Conservation (phyloP, 2,329 filamentous ascomycete genomes). For the Scedosporium dehoogii region DNA sequence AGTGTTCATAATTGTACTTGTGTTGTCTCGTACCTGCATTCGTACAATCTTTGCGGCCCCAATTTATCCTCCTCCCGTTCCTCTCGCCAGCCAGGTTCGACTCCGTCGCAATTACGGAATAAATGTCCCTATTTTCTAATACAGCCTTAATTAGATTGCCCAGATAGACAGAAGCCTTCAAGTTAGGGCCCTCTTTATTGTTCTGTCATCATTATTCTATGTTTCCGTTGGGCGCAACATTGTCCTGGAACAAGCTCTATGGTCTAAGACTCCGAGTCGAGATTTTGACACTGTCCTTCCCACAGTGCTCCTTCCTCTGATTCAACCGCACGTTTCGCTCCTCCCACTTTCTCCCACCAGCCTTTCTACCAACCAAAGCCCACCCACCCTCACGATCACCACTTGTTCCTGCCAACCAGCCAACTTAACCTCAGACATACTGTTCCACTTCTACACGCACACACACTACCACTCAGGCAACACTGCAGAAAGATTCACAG, state of each 20-base stretch:
- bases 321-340: neutral
- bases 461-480: too few species aligned
- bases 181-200: neutral
- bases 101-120: neutral
- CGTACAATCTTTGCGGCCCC: neutral
- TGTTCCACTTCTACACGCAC: too few species aligned
- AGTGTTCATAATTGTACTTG: too few species aligned
- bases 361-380: conserved; percentile 9
- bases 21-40: neutral
- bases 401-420: neutral
- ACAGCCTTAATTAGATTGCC: neutral
- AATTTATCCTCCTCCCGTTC: neutral
- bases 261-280: neutral
- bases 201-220: neutral
- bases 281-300: neutral
- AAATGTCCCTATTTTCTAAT: neutral
- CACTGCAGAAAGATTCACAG: neutral
- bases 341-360: conserved; percentile 7
- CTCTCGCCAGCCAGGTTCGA: too few species aligned
- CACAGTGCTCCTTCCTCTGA: neutral
- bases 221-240: neutral
- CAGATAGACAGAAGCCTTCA: neutral
- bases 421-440: too few species aligned
- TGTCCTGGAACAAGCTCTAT: neutral
- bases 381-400: neutral